These are phyloP conservation scores for Auxenochlorella pyrenoidosa DNA, from an alignment of 139 green algal species.

Conservation along the genomic window DNA sequence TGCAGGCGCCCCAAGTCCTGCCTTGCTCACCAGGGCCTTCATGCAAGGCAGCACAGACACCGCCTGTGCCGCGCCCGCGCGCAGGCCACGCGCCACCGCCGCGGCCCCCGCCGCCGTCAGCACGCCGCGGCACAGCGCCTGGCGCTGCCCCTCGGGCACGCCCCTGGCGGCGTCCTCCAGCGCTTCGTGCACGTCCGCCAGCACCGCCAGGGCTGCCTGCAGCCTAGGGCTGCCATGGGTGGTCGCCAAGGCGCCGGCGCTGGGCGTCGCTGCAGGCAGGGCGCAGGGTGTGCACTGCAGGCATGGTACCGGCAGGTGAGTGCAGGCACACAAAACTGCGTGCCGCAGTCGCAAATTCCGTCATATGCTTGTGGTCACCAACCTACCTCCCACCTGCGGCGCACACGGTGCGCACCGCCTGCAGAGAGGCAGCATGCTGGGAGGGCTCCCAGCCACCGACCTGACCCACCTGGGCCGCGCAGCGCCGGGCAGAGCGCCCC, in stretches of 20 bases:
- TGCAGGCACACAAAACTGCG: too few species aligned
- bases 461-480: background rate
- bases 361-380: too few species aligned
- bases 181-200: background rate
- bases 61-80: background rate
- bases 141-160: background rate
- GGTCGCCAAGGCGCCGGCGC: background rate
- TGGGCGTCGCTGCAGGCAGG: background rate
- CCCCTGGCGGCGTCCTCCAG: slow-evolving; percentile 1
- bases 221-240: background rate
- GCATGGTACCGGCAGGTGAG: too few species aligned
- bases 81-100: background rate
- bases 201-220: background rate
- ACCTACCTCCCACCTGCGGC: too few species aligned
- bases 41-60: background rate
- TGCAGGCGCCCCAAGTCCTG: too few species aligned
- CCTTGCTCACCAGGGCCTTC: background rate
- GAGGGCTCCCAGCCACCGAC: too few species aligned
- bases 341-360: too few species aligned
- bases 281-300: too few species aligned
- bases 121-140: background rate
- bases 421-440: too few species aligned
- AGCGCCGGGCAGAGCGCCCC: background rate
- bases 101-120: background rate
- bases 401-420: too few species aligned